Evolutionary conservation across 352 stramenopile species (phyloP).

Genomic region (Pythium rishiriense): DNA sequence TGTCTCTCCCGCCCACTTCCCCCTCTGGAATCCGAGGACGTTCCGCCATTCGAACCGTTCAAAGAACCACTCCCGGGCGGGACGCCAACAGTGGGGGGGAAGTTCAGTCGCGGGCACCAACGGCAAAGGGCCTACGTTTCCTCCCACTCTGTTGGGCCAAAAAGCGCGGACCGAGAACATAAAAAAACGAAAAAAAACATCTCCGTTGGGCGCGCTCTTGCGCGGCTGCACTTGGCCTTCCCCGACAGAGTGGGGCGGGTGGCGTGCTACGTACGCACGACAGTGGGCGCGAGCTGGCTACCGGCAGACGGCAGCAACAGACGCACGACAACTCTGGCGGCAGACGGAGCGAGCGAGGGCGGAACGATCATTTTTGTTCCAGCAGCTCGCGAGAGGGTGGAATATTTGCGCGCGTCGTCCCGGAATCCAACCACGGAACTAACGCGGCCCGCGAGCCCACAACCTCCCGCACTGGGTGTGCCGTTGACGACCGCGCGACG

Average conservation of each 20-base stretch:
- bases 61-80: not conserved
- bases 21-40: constrained; percentile 18
- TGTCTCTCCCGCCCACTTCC: not conserved
- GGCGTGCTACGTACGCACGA: constrained; percentile 10
- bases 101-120: constrained; percentile 8
- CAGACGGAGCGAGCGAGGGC: not conserved
- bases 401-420: constrained; percentile 9
- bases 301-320: not conserved
- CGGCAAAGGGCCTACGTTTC: not conserved
- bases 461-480: not conserved
- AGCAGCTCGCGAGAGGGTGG: not conserved
- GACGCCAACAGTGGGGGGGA: not conserved
- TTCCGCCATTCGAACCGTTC: constrained; percentile 14
- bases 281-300: not conserved
- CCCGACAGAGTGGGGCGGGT: too few relatives aligned
- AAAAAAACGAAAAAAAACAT: not conserved
- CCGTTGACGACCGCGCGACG: constrained; percentile 12
- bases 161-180: not conserved
- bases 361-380: constrained; percentile 1
- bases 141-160: not conserved
- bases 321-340: not conserved
- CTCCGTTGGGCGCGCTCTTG: not conserved
- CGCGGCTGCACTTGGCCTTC: too few relatives aligned
- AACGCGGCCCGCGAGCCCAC: not conserved
- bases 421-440: constrained; percentile 4